Percentiles rank a stretch among this genome's conserved stretches.
Evolutionary conservation across 345 rosid species (phyloP).

Genomic region (Noccaea caerulescens): DNA sequence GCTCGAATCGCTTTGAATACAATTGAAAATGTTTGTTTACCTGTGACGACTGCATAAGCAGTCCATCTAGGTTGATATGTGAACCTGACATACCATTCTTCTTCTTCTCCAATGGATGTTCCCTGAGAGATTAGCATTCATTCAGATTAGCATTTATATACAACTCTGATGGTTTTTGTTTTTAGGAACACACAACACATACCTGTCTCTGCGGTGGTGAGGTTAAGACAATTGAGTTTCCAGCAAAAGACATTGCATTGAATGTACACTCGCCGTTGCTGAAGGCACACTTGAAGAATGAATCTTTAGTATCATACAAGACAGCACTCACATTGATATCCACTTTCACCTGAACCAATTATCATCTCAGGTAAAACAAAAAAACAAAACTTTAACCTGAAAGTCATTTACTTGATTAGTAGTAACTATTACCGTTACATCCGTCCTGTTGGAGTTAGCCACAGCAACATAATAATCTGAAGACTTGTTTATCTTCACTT

Average conservation of each 20-base stretch:
- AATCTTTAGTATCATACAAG: slow-evolving; percentile 64
- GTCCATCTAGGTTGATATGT: slow-evolving; percentile 73
- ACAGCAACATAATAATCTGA: slow-evolving; percentile 65
- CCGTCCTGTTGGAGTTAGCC: slow-evolving; percentile 68
- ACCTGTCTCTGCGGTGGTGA: slow-evolving; percentile 64
- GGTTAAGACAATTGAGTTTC: slow-evolving; percentile 61
- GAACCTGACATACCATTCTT: slow-evolving; percentile 64
- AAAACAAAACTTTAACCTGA: background rate
- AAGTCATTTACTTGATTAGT: slow-evolving; percentile 14
- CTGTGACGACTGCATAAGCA: slow-evolving; percentile 59
- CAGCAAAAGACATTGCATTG: slow-evolving; percentile 54
- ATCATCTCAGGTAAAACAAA: slow-evolving; percentile 3
- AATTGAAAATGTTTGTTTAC: slow-evolving; percentile 45
- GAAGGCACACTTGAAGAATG: slow-evolving; percentile 77
- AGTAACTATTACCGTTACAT: slow-evolving; percentile 56
- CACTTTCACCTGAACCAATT: slow-evolving; percentile 64
- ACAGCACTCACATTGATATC: slow-evolving; percentile 56
- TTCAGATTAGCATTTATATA: background rate
- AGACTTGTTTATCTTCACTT: slow-evolving; percentile 54
- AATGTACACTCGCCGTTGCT: slow-evolving; percentile 52
- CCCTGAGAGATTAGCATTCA: slow-evolving; percentile 60
- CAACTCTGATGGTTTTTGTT: background rate
- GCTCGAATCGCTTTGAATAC: slow-evolving; percentile 10
- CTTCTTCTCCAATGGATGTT: slow-evolving; percentile 45
- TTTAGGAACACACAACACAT: background rate